A percentile compares a stretch with the other conserved stretches of the same genome.
phyloP scores from a whole-genome alignment of 2,329 filamentous ascomycete genomes.

The Colletotrichum plurivorum region DNA sequence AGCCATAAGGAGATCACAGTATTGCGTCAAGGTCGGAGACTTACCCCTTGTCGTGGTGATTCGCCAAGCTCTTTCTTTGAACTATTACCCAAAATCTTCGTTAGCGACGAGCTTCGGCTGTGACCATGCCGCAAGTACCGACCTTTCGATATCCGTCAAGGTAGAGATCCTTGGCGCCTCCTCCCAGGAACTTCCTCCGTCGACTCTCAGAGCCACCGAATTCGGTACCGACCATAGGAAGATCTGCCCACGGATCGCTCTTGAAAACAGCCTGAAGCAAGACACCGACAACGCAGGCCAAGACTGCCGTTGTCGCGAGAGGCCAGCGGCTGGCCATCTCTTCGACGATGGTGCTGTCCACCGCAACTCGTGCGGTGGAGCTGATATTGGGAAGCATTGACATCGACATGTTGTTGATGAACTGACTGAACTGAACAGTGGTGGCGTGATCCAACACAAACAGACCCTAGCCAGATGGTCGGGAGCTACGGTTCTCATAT shows the following conservation, averaged over 20 bases:
- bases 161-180: conserved; percentile 45
- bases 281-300: conserved; percentile 13
- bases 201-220: conserved; percentile 46
- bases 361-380: not conserved
- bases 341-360: conserved; percentile 19
- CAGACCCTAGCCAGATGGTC: not conserved
- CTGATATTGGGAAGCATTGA: conserved; percentile 24
- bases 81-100: conserved; percentile 40
- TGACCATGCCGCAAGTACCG: not conserved
- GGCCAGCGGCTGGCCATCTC: conserved; percentile 24
- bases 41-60: conserved; percentile 46
- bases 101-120: not conserved
- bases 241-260: conserved; percentile 14
- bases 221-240: conserved; percentile 47
- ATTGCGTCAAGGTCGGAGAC: not conserved
- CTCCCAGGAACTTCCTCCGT: conserved; percentile 44
- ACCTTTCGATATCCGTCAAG: conserved; percentile 49
- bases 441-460: not conserved
- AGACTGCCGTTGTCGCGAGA: conserved; percentile 5
- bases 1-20: not conserved
- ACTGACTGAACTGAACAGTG: not conserved
- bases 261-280: conserved; percentile 24
- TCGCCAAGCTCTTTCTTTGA: conserved; percentile 49
- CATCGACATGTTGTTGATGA: conserved; percentile 4
- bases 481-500: conserved; percentile 20